Conservation (phyloP, 148 eudicot species). For the Camellia sinensis region DNA sequence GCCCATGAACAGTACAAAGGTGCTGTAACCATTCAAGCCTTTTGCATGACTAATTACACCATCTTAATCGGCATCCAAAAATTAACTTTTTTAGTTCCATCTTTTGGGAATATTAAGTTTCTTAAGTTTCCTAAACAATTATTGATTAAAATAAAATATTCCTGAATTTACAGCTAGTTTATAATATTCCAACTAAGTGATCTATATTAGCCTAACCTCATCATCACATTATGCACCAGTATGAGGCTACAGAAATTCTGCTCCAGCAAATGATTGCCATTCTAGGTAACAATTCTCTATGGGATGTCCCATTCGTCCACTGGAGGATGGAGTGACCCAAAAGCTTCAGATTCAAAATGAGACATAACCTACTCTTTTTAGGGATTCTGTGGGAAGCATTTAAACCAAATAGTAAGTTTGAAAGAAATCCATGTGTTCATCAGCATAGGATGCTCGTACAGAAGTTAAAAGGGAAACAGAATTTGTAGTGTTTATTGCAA, state of each 20-base stretch:
- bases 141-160: background rate
- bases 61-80: background rate
- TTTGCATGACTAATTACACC: background rate
- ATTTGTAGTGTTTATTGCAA: background rate
- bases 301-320: background rate
- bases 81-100: background rate
- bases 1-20: background rate
- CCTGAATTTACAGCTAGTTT: background rate
- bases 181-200: background rate
- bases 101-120: background rate
- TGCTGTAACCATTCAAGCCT: background rate
- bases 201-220: background rate
- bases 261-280: background rate
- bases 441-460: background rate
- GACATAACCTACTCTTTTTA: background rate
- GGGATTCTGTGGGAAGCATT: background rate
- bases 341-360: slow-evolving; percentile 3
- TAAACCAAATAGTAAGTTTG: slow-evolving; percentile 1
- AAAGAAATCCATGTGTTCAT: background rate
- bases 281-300: background rate
- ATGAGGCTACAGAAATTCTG: background rate
- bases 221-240: slow-evolving; percentile 5
- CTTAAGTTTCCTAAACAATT: background rate
- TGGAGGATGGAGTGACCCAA: background rate
- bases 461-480: background rate